Conservation (phyloP, 352 stramenopile genomes). For the Phytopythium montanum region DNA sequence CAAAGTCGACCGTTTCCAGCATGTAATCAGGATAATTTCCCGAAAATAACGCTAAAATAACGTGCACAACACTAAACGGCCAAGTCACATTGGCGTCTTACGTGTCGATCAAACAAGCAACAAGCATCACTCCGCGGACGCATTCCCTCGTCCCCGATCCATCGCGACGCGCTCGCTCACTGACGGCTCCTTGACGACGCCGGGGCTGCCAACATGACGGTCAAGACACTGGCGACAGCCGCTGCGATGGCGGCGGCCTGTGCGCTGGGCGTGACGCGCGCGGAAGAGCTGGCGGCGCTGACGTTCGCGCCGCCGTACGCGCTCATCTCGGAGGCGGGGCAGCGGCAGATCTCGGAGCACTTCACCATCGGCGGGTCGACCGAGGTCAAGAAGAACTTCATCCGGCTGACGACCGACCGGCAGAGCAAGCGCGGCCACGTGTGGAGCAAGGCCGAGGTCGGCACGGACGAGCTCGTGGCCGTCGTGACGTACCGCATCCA, state of each 20-base stretch:
- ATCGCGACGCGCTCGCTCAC: no score
- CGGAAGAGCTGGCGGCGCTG: constrained; percentile 23
- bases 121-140: no score
- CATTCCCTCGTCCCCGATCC: neutral
- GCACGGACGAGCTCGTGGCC: constrained; percentile 44
- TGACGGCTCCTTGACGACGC: neutral
- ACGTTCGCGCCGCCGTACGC: constrained; percentile 69
- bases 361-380: constrained; percentile 52
- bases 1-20: neutral
- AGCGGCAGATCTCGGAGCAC: constrained; percentile 55
- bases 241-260: constrained; percentile 14
- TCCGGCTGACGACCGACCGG: constrained; percentile 72
- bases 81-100: neutral
- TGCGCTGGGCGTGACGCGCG: constrained; percentile 16
- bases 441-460: constrained; percentile 49
- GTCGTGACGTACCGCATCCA: constrained; percentile 79
- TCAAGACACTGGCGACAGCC: constrained; percentile 6
- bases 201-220: neutral
- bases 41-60: neutral
- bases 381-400: constrained; percentile 82
- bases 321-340: constrained; percentile 44
- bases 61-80: neutral
- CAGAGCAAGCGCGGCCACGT: constrained; percentile 80
- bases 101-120: constrained; percentile 2
- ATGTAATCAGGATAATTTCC: neutral